Percentiles rank a stretch among this genome's conserved stretches.
These are phyloP conservation scores for Entomophthora muscae DNA, from an alignment of 371 early-diverging fungal genomes.

Conservation along the genomic window DNA sequence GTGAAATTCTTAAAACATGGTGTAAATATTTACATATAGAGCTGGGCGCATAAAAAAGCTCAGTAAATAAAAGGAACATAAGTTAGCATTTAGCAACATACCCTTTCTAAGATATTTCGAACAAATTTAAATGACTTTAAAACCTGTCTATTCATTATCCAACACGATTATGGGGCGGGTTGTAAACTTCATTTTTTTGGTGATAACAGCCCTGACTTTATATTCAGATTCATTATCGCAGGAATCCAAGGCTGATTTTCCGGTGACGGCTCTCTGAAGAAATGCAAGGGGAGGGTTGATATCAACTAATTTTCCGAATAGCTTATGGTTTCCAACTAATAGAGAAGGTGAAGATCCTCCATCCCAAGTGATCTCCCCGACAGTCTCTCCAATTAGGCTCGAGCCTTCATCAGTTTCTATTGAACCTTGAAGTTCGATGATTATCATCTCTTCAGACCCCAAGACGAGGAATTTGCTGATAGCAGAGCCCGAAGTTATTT, in stretches of 20 bases:
- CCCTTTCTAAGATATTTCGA: too few species aligned
- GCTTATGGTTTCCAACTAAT: background rate
- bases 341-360: background rate
- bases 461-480: background rate
- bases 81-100: too few species aligned
- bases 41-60: too few species aligned
- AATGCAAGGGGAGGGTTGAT: background rate
- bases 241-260: background rate
- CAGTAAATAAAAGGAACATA: too few species aligned
- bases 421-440: background rate
- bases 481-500: background rate
- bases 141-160: too few species aligned
- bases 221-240: background rate
- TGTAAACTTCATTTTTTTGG: background rate
- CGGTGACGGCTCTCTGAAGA: background rate
- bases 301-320: background rate
- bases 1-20: too few species aligned
- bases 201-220: background rate
- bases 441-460: background rate
- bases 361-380: background rate
- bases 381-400: background rate
- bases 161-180: background rate
- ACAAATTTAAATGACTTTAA: too few species aligned
- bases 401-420: background rate
- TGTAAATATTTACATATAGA: too few species aligned